Base-by-base conservation (phyloP, 2,329 filamentous ascomycete species). In the Ceratocystis harringtonii region DNA sequence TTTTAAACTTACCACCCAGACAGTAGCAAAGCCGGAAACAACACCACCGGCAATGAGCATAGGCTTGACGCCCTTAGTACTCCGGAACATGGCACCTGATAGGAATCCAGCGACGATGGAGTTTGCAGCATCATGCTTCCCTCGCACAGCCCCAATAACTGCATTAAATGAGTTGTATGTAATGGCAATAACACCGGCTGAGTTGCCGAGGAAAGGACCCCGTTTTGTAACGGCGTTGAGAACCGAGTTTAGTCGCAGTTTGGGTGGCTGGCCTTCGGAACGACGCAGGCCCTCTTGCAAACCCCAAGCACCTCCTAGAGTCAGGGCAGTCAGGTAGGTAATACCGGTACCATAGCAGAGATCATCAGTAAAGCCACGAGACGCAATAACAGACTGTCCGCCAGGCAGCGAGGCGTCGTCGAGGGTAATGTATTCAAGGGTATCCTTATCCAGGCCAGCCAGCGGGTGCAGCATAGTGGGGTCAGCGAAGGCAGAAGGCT, bases 291-390 rank as follows among this genome's bases (percentile, higher is more conserved):
- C 94, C 77, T 99, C 94, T 69, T 89, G 87, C 70, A 99, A 76
- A 68, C 94, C 94, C 92, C 92, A 97, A 66, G 84, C 86, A 70
- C 94, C 94, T 75, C 94, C 94, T 70, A 95, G 74, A 50, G 87
- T 83, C 71, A 99, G 79, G 5, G 89, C 94, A n/a, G 89, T 80
- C 68, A 99, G 80, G 74, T 99, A 99, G 73, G 91, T 96, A 68
- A 92, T 86, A 71, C 94, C 94, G 25, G 94, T 95, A 73, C 95
- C 94, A 75, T 99, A 99, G 78, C 94, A 97, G 68, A 99, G 84
- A 75, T 99, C 94, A 74, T 99, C 94, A 68, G 92, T 95, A 85
- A 95, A 99, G 74, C 94, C 94, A 75, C 94, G 87, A 66, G 92
- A 96, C 55, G 95, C 94, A 65, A 99, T 83, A 65, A 92, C 88